Percentiles rank a stretch among this genome's conserved stretches.
Evolutionary conservation across 768 basidiomycete species (phyloP).

Genomic region (Termitomyces sp.): DNA sequence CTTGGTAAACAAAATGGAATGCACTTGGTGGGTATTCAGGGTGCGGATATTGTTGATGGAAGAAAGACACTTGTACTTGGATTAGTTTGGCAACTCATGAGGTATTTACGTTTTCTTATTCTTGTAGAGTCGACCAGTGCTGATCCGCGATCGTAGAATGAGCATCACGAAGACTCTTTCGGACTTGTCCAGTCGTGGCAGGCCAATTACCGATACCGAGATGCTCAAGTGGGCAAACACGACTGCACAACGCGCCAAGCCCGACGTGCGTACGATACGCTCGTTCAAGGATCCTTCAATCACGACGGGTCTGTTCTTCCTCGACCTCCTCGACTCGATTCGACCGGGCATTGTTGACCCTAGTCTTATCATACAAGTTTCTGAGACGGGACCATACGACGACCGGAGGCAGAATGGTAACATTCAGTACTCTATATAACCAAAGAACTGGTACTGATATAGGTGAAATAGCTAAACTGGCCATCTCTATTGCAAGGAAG

Average conservation of each 20-base stretch:
- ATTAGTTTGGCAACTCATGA: slow-evolving; percentile 97
- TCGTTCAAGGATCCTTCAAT: slow-evolving; percentile 94
- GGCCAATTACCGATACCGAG: slow-evolving; percentile 85
- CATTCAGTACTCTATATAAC: slow-evolving; percentile 18
- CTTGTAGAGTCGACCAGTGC: neutral
- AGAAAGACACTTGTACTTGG: slow-evolving; percentile 89
- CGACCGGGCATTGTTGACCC: slow-evolving; percentile 96
- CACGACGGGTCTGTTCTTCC: slow-evolving; percentile 87
- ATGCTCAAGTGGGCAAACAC: slow-evolving; percentile 96
- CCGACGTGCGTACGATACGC: slow-evolving; percentile 58
- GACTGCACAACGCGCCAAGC: slow-evolving; percentile 71
- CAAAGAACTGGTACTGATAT: slow-evolving; percentile 1
- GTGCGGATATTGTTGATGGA: slow-evolving; percentile 96
- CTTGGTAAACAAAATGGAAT: slow-evolving; percentile 90
- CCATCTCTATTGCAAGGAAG: slow-evolving; percentile 98
- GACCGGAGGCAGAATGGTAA: slow-evolving; percentile 89
- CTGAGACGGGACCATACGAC: slow-evolving; percentile 66
- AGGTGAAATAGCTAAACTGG: slow-evolving; percentile 72
- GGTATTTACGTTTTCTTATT: slow-evolving; percentile 34
- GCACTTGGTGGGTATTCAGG: slow-evolving; percentile 97
- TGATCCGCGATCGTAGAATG: slow-evolving; percentile 38
- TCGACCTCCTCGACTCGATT: slow-evolving; percentile 87
- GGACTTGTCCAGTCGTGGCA: slow-evolving; percentile 66
- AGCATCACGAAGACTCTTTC: slow-evolving; percentile 90
- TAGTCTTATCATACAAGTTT: slow-evolving; percentile 61